Evolutionary conservation across 345 rosid species (phyloP), one percentile per base, ranked within the genome.

Genomic region (Anacardium occidentale): DNA sequence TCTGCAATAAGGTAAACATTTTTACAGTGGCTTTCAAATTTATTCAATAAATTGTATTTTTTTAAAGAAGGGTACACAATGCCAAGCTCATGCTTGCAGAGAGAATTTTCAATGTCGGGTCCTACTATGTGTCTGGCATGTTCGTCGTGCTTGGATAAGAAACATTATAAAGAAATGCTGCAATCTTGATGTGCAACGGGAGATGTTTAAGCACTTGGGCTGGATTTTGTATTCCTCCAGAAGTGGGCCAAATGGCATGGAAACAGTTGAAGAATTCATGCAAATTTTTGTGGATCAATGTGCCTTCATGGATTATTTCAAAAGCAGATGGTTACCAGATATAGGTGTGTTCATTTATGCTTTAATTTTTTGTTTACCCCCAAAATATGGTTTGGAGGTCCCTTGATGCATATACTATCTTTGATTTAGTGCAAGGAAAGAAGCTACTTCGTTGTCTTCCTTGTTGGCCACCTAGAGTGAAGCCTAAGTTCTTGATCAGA

Each of bases 141-240:
- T 82, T 78, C 89, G 84, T 22, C 87, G 71, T 65, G 74, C 86
- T 80, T 86, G 85, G 89, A 83, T 83, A 60, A 86, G 79, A 75
- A 83, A 67, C 74, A 79, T 86, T 65, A 52, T 82, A 55, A 86
- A 86, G 82, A 84, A 71, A 50, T 71, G 89, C 74, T 70, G 76
- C 77, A 78, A 75, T 69, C 21, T 68, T 73, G 87, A 80, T 52
- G 77, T 86, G 54, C 87, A 81, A 65, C 77, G 69, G 56, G 85
- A 86, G 74, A 83, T 86, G 82, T 78, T 82, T 75, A 86, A 84
- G 78, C 77, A 80, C 71, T 73, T 86, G 61, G 80, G 85, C 44
- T 79, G 79, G 75, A 74, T 82, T 74, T 80, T 84, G 75, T 84
- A 77, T 75, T 77, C 82, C 64, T 71, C 84, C 4, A 78, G 81